phyloP scores from a whole-genome alignment of 257 asterid genomes.

The Jacaranda copaia region DNA sequence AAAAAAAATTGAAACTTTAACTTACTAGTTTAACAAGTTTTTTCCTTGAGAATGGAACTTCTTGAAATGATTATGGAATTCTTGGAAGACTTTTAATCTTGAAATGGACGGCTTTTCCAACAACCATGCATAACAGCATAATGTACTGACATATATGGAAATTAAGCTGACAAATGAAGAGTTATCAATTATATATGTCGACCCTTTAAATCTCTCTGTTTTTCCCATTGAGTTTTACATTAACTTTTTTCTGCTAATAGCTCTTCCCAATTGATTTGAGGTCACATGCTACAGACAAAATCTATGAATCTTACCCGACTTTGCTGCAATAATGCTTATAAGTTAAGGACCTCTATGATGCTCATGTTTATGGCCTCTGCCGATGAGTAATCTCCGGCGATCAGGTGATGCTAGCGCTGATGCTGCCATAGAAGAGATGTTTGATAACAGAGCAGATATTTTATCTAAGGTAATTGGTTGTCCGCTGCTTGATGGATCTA shows the following conservation, averaged over 20 bases:
- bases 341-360: conserved; percentile 30
- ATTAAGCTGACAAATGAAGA: neutral
- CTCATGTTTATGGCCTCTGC: conserved; percentile 35
- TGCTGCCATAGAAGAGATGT: conserved; percentile 23
- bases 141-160: neutral
- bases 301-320: neutral
- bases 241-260: neutral
- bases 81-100: neutral
- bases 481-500: conserved; percentile 46
- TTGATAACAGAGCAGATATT: conserved; percentile 38
- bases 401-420: conserved; percentile 13
- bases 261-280: neutral
- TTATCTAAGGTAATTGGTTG: conserved; percentile 51
- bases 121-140: too few relatives aligned
- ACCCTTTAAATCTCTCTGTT: neutral
- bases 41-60: neutral
- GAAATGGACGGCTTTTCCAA: too few relatives aligned
- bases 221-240: neutral
- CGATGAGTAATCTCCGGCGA: neutral
- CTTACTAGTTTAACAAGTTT: neutral
- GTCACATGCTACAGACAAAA: too few relatives aligned
- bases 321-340: neutral
- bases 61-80: neutral
- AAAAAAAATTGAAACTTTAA: neutral
- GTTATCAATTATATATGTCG: neutral